Evolutionary conservation across 495 filamentous ascomycete genomes (phyloP).

Genomic region (Rusavskia elegans): DNA sequence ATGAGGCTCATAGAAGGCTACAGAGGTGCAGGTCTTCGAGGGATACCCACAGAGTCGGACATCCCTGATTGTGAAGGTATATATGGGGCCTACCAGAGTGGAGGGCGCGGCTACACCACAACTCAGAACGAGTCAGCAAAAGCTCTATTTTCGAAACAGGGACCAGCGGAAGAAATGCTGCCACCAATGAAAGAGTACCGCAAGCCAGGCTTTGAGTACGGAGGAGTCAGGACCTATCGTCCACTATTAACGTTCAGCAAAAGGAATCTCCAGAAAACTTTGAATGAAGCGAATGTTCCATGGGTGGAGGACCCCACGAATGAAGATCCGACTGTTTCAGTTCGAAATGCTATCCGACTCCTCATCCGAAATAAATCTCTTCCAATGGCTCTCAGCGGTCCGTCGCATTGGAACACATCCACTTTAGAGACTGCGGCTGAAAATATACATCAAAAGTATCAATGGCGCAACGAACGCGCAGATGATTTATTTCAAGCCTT

Average conservation of each 20-base stretch:
- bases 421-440: constrained; percentile 40
- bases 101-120: constrained; percentile 17
- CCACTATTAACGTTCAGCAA: constrained; percentile 67
- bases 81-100: constrained; percentile 54
- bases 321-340: constrained; percentile 55
- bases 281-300: constrained; percentile 39
- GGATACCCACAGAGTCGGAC: constrained; percentile 43
- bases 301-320: constrained; percentile 90
- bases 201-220: constrained; percentile 32
- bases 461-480: constrained; percentile 18
- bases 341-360: constrained; percentile 63
- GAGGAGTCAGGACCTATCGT: constrained; percentile 55
- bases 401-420: constrained; percentile 22
- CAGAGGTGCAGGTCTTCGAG: constrained; percentile 45
- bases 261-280: constrained; percentile 53
- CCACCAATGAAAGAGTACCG: constrained; percentile 11
- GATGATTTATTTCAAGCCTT: constrained; percentile 21
- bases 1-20: constrained; percentile 52
- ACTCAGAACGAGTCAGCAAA: neutral
- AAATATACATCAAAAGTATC: constrained; percentile 16
- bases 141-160: neutral
- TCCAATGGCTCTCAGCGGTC: constrained; percentile 42
- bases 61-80: constrained; percentile 77
- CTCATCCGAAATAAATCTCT: constrained; percentile 41
- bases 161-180: neutral